phyloP scores from a whole-genome alignment of 2,329 filamentous ascomycete genomes.

The Thielaviopsis musarum region DNA sequence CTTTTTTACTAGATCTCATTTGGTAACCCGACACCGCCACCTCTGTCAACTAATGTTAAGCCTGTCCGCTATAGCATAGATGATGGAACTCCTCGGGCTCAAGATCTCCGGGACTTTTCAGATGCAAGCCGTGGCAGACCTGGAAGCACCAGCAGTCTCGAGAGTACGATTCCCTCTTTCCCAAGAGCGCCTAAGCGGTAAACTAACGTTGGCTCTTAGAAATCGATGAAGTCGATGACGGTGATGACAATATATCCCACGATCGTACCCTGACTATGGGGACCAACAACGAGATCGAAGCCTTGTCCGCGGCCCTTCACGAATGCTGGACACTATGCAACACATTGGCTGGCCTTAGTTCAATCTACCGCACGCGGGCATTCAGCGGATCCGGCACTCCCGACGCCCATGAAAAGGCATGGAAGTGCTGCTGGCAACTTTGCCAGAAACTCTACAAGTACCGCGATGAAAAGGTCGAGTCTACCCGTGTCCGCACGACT shows the following conservation, averaged over 20 bases:
- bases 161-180: constrained; percentile 38
- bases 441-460: constrained; percentile 81
- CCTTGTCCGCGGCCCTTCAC: constrained; percentile 58
- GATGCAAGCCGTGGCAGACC: constrained; percentile 41
- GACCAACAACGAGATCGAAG: constrained; percentile 41
- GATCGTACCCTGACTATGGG: background rate
- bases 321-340: constrained; percentile 95
- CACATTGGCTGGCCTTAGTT: constrained; percentile 70
- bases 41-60: constrained; percentile 58
- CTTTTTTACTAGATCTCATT: background rate
- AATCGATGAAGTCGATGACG: constrained; percentile 36
- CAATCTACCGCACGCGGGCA: constrained; percentile 62
- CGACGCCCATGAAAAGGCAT: constrained; percentile 70
- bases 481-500: constrained; percentile 50
- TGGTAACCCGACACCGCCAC: constrained; percentile 40
- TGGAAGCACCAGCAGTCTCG: constrained; percentile 57
- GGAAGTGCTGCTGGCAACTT: constrained; percentile 86
- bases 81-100: constrained; percentile 62
- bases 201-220: constrained; percentile 16
- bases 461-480: constrained; percentile 50
- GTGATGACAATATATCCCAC: constrained; percentile 29
- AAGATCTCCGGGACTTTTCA: constrained; percentile 62
- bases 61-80: constrained; percentile 49
- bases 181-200: background rate
- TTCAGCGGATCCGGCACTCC: constrained; percentile 60